Evolutionary conservation across 2,329 filamentous ascomycete genomes (phyloP).

Genomic region (Colletotrichum caudatum): DNA sequence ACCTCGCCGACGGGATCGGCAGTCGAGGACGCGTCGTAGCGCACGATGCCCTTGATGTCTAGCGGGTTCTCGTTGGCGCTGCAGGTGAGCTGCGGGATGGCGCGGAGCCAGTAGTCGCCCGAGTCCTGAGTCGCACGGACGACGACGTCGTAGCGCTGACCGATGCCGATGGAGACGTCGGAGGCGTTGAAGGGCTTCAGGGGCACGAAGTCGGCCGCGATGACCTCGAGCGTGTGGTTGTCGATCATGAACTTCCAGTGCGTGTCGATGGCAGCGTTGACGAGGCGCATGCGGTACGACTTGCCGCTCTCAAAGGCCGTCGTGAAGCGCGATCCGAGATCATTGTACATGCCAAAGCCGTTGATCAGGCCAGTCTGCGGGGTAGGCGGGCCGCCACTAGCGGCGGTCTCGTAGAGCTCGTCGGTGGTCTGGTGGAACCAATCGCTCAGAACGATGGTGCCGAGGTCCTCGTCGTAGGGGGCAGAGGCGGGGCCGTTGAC

Average conservation of each 20-base stretch:
- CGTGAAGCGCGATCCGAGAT: slow-evolving; percentile 51
- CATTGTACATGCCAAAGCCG: slow-evolving; percentile 54
- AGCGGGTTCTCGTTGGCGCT: slow-evolving; percentile 53
- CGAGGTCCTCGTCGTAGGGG: slow-evolving; percentile 73
- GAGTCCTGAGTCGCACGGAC: slow-evolving; percentile 55
- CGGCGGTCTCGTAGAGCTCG: slow-evolving; percentile 48
- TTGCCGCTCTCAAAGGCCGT: slow-evolving; percentile 56
- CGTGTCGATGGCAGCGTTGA: slow-evolving; percentile 60
- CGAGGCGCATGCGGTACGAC: slow-evolving; percentile 60
- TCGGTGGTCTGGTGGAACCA: slow-evolving; percentile 64
- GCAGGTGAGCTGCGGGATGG: slow-evolving; percentile 57
- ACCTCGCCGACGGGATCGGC: slow-evolving; percentile 45
- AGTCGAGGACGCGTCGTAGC: slow-evolving; percentile 50
- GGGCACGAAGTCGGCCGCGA: slow-evolving; percentile 68
- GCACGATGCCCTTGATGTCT: slow-evolving; percentile 64
- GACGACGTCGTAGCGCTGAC: slow-evolving; percentile 60
- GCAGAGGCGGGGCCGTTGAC: slow-evolving; percentile 70
- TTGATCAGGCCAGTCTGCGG: slow-evolving; percentile 61
- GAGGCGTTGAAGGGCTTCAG: slow-evolving; percentile 65
- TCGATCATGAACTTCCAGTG: slow-evolving; percentile 65
- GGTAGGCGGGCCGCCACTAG: slow-evolving; percentile 49
- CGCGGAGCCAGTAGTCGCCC: slow-evolving; percentile 62
- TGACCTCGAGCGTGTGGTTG: slow-evolving; percentile 68
- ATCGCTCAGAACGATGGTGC: slow-evolving; percentile 68
- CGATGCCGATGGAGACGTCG: slow-evolving; percentile 62